phyloP scores from a whole-genome alignment of 176 grass and related monocot species.

The Rhynchospora pubera region DNA sequence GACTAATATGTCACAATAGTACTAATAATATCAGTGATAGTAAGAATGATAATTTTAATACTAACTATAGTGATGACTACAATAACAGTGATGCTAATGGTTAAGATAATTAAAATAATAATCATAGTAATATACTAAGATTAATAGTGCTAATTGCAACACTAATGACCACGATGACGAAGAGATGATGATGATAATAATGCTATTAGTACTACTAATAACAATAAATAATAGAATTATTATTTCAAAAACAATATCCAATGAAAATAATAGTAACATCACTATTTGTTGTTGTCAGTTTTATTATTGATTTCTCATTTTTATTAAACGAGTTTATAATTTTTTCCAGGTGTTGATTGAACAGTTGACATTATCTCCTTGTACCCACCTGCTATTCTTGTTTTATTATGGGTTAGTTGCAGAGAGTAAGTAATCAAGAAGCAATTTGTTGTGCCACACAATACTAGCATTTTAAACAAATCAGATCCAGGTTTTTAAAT shows the following conservation, averaged over 20 bases:
- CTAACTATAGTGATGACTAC: background rate
- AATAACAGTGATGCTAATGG: background rate
- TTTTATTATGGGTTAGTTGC: slow-evolving; percentile 81
- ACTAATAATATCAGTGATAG: background rate
- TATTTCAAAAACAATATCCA: background rate
- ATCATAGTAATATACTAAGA: background rate
- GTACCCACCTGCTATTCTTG: slow-evolving; percentile 79
- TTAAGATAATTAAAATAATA: background rate
- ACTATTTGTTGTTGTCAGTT: background rate
- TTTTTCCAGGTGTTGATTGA: slow-evolving; percentile 70
- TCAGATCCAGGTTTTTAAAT: background rate
- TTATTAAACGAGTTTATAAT: background rate
- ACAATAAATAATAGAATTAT: background rate
- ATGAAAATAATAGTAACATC: background rate
- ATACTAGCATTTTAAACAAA: background rate
- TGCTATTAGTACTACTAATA: background rate
- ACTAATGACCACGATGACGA: background rate
- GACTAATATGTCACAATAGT: background rate
- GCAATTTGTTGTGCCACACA: background rate
- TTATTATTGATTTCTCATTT: background rate
- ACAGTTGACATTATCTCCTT: slow-evolving; percentile 71
- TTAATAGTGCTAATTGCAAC: background rate
- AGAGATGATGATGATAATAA: background rate
- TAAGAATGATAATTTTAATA: background rate
- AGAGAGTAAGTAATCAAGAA: slow-evolving; percentile 60